Base-by-base conservation (phyloP, 345 rosid genomes). In the Citropsis articulata region DNA sequence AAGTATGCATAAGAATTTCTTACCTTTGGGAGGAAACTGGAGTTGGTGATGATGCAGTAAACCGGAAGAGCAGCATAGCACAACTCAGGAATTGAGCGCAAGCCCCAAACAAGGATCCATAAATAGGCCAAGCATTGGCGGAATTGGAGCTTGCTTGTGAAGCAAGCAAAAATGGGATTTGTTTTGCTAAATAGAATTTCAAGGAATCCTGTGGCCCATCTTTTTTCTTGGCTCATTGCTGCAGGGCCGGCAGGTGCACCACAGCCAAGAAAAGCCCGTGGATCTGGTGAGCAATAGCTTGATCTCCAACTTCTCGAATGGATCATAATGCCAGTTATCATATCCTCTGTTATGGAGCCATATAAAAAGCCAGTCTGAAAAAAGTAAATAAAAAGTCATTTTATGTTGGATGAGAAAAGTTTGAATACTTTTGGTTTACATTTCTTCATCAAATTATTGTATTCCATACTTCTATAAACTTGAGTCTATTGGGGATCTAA, bases 21-120 rank as follows among this genome's bases (percentile, higher is more conserved):
- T 13, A 90, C 93, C 91, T 84, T 84, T n/a, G 98, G 97, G 69
- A 93, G 79, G 77, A 94, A 94, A 76, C 78, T 66, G 7, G 92
- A 78, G 77, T 86, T 71, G 81, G 87, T 74, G 82, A 93, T 82
- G 87, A 90, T 76, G 36, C 90, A 88, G 76, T 86, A 91, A 53
- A 94, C 88, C 12, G 97, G 93, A 74, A 93, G 73, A 16, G 77
- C 27, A 13, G 88, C 83, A 24, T 88, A 94, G 57, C 86, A 77
- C 7, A 90, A 83, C 88, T 92, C 93, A 25, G 93, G 92, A 30
- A 93, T 77, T 3, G 95, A 85, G 36, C 85, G 69, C 12, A 87
- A 3, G 28, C 71, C 89, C 94, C 93, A 90, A 0, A 2, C 4
- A 16, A 69, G 67, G 65, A 85, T 0, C 75, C 61, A 81, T 1